Evolutionary conservation across 305 asterid genomes (phyloP), one percentile per base, ranked within the genome.

Genomic region (Coffea humblotiana): DNA sequence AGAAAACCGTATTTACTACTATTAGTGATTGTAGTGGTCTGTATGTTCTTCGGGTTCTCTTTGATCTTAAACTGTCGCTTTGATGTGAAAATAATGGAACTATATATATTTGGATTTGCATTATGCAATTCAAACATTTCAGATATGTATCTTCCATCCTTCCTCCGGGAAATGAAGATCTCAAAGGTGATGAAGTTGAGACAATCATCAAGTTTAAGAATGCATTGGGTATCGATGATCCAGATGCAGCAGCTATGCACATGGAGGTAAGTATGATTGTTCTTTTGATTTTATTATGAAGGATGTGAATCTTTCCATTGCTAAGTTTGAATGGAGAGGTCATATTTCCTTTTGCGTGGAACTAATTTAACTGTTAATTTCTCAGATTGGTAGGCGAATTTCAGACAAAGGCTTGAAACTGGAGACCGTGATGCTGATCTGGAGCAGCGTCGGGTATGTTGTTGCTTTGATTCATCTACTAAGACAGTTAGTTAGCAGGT

Each of bases 181-280:
- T 94, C 61, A 94, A 88, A 81, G 99, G 99, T 43, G 85, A 90
- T 77, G 99, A 96, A 89, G 95, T 94, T 82, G 99, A 91, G 40
- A 82, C 89, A 83, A 92, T 94, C 45, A 90, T 89, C 77, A 89
- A 90, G 79, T 96, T 94, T 85, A 96, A 94, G 81, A 91, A 77
- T 75, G 88, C 98, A 56, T 82, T 96, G 91, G 98, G 98, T n/a
- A 91, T 96, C 82, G 99, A 96, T 85, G 99, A 96, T 66, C 99
- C 97, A 7, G 98, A 96, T 91, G 99, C 99, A 54, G 99, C 98
- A 47, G 86, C 90, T 64, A 91, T 94, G 97, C 99, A 96, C 85
- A 93, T 96, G 97, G 99, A 96, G 98, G 99, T 94, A 87, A 48
- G 64, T 76, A 79, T 76, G 37, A 52, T 79, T 75, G 37, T 77